These are phyloP conservation scores for Rhizopus stolonifer DNA, from an alignment of 371 early-diverging fungal species.

Conservation along the genomic window DNA sequence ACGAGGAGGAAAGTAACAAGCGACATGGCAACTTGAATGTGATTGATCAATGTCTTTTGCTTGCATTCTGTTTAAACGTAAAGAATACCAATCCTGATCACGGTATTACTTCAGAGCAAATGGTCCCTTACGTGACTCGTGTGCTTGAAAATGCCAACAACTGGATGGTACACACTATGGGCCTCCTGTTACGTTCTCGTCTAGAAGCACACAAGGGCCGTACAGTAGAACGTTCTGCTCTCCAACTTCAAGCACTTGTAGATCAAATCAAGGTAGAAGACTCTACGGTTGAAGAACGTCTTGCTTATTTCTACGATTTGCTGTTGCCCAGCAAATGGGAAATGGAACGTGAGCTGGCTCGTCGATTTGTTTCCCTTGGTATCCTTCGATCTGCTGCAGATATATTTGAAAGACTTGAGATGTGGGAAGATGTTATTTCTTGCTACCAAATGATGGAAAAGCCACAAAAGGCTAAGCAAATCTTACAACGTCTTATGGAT, in stretches of 20 bases:
- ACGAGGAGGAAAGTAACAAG: constrained; percentile 35
- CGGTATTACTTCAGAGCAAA: constrained; percentile 90
- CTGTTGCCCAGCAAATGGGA: constrained; percentile 91
- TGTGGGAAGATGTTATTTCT: constrained; percentile 92
- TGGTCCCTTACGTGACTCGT: constrained; percentile 89
- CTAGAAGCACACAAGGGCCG: constrained; percentile 85
- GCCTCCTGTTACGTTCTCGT: constrained; percentile 83
- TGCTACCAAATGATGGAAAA: constrained; percentile 86
- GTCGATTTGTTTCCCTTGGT: constrained; percentile 81
- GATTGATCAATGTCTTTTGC: constrained; percentile 87
- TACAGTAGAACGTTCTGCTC: constrained; percentile 87
- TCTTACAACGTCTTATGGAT: constrained; percentile 64
- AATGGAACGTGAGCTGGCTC: constrained; percentile 89
- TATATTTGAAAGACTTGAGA: constrained; percentile 87
- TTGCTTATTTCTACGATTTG: constrained; percentile 78
- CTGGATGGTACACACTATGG: constrained; percentile 97
- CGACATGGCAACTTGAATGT: constrained; percentile 62
- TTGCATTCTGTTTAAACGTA: constrained; percentile 89
- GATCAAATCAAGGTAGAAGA: constrained; percentile 86
- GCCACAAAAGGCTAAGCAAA: constrained; percentile 77
- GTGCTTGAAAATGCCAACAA: constrained; percentile 92
- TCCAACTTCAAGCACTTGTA: constrained; percentile 93
- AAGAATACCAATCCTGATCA: constrained; percentile 91
- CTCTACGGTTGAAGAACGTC: constrained; percentile 75
- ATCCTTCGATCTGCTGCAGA: constrained; percentile 87